Evolutionary conservation across 208 protist genomes (phyloP), one percentile per base, ranked within the genome.

Genomic region (Acanthamoeba sp.): DNA sequence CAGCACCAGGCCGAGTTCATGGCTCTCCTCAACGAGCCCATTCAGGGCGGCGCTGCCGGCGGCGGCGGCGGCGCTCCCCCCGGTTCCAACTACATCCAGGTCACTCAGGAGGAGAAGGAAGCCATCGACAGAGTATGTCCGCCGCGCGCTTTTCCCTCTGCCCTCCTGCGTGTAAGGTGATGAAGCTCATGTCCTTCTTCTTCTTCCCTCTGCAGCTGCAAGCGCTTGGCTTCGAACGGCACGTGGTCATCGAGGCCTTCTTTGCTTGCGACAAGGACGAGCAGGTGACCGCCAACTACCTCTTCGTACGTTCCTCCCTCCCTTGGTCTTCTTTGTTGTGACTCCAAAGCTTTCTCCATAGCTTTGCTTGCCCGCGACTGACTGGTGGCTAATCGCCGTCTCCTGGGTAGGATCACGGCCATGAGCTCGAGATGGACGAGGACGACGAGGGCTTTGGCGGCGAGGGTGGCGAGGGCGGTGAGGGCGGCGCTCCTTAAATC

Each of bases 1-100:
- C 62, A 97, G 32, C 91, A 97, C 87, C 97, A 96, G 94, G 71
- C 95, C 34, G 97, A 97, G 62, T 98, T 98, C 73, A 42, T 98
- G 48, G 64, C 82, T 29, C 36, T 97, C 5, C 95, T 98, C 32
- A 95, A 96, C 55, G 85, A 96, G 88, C 90, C 94, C 34, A 71
- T 57, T 36, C 52, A 50, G 36, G 89, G 50, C 64, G 91, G 59
- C 16, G 59, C 71, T 69, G 42, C 16, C 18, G 76, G 52, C 29
- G 91, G 87, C 22, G 7, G 27, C 12, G 87, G 59, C 38, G 87
- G 87, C n/a, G 59, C 40, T 78, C 40, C 40, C 22, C 36, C 40
- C 18, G 87, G 87, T 78, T 73, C 40, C 40, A 78, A 66, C 40
- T 55, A 64, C 62, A 76, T 93, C 22, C 89, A 93, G 62, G 66